Conservation (phyloP, 768 basidiomycete species). For the Pilatotrama ljubarskyi region DNA sequence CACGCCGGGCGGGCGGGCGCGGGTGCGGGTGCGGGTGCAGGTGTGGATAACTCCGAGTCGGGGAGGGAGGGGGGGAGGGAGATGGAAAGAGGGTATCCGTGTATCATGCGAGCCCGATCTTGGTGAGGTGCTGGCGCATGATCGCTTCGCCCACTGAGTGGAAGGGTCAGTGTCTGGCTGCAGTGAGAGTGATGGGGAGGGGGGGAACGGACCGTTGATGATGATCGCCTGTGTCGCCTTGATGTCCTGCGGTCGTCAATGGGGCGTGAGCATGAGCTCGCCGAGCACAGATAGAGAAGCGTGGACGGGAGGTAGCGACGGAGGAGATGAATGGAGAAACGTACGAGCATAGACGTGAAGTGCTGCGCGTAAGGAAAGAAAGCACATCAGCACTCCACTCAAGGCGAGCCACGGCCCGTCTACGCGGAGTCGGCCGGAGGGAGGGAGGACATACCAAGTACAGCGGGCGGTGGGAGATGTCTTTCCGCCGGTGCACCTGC, state of each 20-base stretch:
- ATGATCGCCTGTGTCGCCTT: constrained; percentile 84
- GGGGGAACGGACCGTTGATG: constrained; percentile 57
- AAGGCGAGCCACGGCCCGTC: background rate
- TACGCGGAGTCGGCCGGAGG: background rate
- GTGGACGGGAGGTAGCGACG: background rate
- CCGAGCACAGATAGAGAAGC: background rate
- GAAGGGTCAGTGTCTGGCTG: background rate
- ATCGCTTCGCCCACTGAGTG: constrained; percentile 33
- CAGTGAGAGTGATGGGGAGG: background rate
- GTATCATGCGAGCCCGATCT: constrained; percentile 30
- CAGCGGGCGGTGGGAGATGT: constrained; percentile 76
- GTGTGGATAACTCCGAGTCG: background rate
- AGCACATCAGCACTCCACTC: background rate
- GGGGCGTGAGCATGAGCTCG: background rate
- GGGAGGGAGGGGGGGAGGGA: background rate
- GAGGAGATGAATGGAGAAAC: background rate
- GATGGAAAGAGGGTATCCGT: background rate
- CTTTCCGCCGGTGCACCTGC: constrained; percentile 77
- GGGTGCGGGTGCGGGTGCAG: background rate
- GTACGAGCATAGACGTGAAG: constrained; percentile 33
- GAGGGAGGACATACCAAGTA: constrained; percentile 40
- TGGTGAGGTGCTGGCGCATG: constrained; percentile 31
- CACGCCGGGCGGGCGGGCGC: background rate
- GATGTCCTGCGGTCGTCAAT: constrained; percentile 54
- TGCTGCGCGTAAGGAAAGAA: constrained; percentile 24